These are phyloP conservation scores for Fusarium irregulare DNA, from an alignment of 2,329 filamentous ascomycete species.

Conservation along the genomic window DNA sequence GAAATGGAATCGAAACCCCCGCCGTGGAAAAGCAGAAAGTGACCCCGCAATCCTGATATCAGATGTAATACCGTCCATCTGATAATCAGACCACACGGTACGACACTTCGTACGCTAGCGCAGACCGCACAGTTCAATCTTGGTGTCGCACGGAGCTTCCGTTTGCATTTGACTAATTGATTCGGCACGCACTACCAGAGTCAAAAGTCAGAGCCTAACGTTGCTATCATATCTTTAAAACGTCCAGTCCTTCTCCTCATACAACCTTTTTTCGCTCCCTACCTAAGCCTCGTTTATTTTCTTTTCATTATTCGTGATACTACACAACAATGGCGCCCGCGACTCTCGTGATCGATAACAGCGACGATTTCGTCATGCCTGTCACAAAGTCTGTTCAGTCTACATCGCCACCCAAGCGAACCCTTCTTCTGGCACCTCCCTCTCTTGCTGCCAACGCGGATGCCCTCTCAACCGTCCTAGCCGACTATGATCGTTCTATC, in stretches of 20 bases:
- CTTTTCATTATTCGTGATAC: slow-evolving; percentile 1
- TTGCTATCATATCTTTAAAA: slow-evolving; percentile 36
- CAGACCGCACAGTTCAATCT: slow-evolving; percentile 31
- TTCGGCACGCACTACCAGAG: slow-evolving; percentile 25
- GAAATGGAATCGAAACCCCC: slow-evolving; percentile 30
- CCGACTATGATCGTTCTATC: slow-evolving; percentile 76
- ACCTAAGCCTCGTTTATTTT: slow-evolving; percentile 6
- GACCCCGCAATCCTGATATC: slow-evolving; percentile 46
- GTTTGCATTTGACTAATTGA: slow-evolving; percentile 46
- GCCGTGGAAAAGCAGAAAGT: slow-evolving; percentile 45
- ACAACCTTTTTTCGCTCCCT: not conserved
- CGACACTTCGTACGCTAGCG: not conserved
- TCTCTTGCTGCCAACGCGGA: slow-evolving; percentile 89
- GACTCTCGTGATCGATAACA: slow-evolving; percentile 65
- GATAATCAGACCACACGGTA: slow-evolving; percentile 31
- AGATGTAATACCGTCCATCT: slow-evolving; percentile 38
- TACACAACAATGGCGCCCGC: slow-evolving; percentile 61
- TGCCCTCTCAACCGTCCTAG: slow-evolving; percentile 76
- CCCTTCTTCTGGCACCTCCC: slow-evolving; percentile 88
- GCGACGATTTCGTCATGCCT: slow-evolving; percentile 61
- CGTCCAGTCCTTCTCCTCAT: slow-evolving; percentile 15
- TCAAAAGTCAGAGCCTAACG: slow-evolving; percentile 40
- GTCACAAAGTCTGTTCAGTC: slow-evolving; percentile 37
- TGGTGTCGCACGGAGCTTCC: slow-evolving; percentile 19
- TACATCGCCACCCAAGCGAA: slow-evolving; percentile 60